phyloP scores from a whole-genome alignment of 768 basidiomycete species.

The Rhizopogon roseolus region DNA sequence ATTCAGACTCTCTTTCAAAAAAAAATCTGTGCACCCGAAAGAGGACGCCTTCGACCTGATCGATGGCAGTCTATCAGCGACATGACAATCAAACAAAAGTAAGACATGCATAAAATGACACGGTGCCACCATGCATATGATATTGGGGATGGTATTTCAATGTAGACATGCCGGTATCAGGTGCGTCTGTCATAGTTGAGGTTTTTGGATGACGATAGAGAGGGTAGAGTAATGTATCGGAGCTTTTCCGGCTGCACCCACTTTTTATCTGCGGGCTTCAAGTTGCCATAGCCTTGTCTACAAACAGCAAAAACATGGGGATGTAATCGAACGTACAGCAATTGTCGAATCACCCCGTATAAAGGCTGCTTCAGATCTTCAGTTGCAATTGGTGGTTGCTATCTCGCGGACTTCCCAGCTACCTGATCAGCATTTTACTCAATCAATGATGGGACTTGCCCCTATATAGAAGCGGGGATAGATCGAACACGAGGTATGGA shows the following conservation, averaged over 20 bases:
- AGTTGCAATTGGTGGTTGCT: too few species aligned
- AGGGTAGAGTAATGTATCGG: not conserved
- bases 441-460: too few species aligned
- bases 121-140: not conserved
- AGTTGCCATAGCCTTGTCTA: too few species aligned
- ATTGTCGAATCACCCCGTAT: too few species aligned
- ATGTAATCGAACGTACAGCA: too few species aligned
- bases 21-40: constrained; percentile 34
- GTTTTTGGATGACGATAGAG: not conserved
- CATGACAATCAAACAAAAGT: not conserved
- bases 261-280: not conserved
- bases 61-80: not conserved
- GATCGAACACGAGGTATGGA: too few species aligned
- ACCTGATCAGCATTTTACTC: too few species aligned
- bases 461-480: too few species aligned
- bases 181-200: not conserved
- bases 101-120: not conserved
- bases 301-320: too few species aligned
- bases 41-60: constrained; percentile 29
- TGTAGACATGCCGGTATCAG: not conserved
- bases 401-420: too few species aligned
- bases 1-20: constrained; percentile 30
- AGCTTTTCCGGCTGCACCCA: too few species aligned
- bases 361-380: too few species aligned
- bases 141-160: not conserved